A percentile compares a stretch with the other conserved stretches of the same genome.
These are phyloP conservation scores for Jamesozyma spencerorum DNA, from an alignment of 805 yeast genomes.

Conservation along the genomic window DNA sequence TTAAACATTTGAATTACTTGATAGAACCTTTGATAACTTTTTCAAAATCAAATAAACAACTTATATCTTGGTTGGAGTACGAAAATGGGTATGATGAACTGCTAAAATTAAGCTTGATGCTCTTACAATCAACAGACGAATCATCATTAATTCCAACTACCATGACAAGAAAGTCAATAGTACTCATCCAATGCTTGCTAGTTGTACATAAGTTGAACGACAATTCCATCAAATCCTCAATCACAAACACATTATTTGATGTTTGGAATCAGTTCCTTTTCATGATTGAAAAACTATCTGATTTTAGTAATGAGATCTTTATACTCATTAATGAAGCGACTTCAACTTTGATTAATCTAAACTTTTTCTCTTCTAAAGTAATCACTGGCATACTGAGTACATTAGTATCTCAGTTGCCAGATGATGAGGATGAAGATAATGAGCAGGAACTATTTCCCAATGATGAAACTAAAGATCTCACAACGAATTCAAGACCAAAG, in stretches of 20 bases:
- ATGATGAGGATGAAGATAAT: constrained; percentile 3
- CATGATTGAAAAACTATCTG: constrained; percentile 15
- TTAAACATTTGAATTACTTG: constrained; percentile 21
- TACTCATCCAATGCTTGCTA: constrained; percentile 18
- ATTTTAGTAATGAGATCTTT: constrained; percentile 20
- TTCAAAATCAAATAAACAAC: constrained; percentile 4
- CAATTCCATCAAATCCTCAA: constrained; percentile 5
- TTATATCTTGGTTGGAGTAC: constrained; percentile 17
- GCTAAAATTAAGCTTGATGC: constrained; percentile 11
- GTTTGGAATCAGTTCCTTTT: constrained; percentile 17
- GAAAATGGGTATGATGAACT: constrained; percentile 19
- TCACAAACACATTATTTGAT: constrained; percentile 4
- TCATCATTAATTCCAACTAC: constrained; percentile 20
- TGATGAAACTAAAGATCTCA: background rate
- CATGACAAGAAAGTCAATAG: constrained; percentile 20
- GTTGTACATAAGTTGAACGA: constrained; percentile 3
- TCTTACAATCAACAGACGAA: constrained; percentile 22
- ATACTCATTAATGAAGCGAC: constrained; percentile 20
- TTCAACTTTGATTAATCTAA: constrained; percentile 9
- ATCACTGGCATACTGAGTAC: constrained; percentile 14
- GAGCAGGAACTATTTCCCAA: background rate
- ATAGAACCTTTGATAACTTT: constrained; percentile 14
- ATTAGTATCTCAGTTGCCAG: constrained; percentile 11
- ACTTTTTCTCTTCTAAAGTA: constrained; percentile 12
- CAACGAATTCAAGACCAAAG: background rate